These are phyloP conservation scores for Hypoxylon sp. DNA, from an alignment of 2,329 filamentous ascomycete species.

Conservation along the genomic window DNA sequence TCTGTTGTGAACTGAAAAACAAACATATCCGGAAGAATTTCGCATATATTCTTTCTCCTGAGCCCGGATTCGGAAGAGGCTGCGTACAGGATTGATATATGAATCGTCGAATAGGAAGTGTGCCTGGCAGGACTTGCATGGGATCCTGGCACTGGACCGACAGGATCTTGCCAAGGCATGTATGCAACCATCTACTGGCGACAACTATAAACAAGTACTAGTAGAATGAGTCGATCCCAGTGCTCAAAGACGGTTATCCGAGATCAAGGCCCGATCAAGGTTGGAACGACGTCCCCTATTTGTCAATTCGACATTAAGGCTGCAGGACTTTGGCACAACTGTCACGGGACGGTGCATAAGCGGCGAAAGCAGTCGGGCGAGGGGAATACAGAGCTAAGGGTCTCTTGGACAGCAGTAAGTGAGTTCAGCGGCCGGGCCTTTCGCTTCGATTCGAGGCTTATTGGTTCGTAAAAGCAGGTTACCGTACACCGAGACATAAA, in stretches of 20 bases:
- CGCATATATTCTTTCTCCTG: neutral
- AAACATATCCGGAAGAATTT: slow-evolving; percentile 33
- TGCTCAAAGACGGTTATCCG: slow-evolving; percentile 6
- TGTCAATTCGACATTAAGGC: slow-evolving; percentile 26
- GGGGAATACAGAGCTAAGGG: slow-evolving; percentile 5
- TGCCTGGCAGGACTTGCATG: neutral
- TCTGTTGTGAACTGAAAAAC: slow-evolving; percentile 34
- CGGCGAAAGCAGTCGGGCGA: slow-evolving; percentile 6
- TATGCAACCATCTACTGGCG: slow-evolving; percentile 7
- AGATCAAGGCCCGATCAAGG: slow-evolving; percentile 18
- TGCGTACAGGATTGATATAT: slow-evolving; percentile 4
- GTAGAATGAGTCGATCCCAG: slow-evolving; percentile 12
- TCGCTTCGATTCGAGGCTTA: slow-evolving; percentile 47
- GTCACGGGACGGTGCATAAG: slow-evolving; percentile 36
- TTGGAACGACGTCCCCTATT: slow-evolving; percentile 12
- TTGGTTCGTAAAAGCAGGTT: slow-evolving; percentile 40
- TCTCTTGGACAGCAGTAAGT: slow-evolving; percentile 20
- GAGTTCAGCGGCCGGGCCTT: slow-evolving; percentile 28
- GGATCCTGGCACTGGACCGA: neutral
- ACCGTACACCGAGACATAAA: slow-evolving; percentile 47
- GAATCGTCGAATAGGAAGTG: neutral
- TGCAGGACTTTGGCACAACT: slow-evolving; percentile 25
- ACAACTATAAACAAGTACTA: slow-evolving; percentile 2
- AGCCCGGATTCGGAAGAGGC: neutral
- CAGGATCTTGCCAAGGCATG: slow-evolving; percentile 14